Conservation (phyloP, 73 alveolate genomes). For the Breviolum minutum region DNA sequence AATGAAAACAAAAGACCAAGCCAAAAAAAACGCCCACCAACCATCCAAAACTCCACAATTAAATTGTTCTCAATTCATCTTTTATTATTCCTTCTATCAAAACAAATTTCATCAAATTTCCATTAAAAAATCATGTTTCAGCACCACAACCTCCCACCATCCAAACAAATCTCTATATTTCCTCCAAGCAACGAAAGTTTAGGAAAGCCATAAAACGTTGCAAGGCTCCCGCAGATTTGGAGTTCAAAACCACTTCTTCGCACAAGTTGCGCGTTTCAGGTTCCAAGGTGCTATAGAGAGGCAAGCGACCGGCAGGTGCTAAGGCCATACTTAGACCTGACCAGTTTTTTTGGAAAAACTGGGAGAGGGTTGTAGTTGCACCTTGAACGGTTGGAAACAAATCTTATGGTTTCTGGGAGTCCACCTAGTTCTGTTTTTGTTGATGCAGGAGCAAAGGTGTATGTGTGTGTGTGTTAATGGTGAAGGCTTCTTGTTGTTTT, state of each 20-base stretch:
- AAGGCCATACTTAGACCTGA: slow-evolving; percentile 85
- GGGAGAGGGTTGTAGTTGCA: not conserved
- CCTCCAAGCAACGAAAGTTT: slow-evolving; percentile 40
- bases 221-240: slow-evolving; percentile 30
- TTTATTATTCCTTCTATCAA: too few species aligned
- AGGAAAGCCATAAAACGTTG: slow-evolving; percentile 80
- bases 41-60: too few species aligned
- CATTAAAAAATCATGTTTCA: too few species aligned
- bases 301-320: slow-evolving; percentile 64
- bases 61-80: too few species aligned
- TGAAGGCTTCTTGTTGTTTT: too few species aligned
- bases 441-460: too few species aligned
- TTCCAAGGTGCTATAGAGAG: slow-evolving; percentile 41
- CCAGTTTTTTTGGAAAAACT: not conserved
- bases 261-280: slow-evolving; percentile 51
- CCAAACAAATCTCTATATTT: not conserved
- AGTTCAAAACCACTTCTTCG: slow-evolving; percentile 73
- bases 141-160: too few species aligned
- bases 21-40: too few species aligned
- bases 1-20: too few species aligned
- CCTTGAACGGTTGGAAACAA: not conserved
- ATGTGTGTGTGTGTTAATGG: not conserved
- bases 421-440: too few species aligned
- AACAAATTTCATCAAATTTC: too few species aligned
- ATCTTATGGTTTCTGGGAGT: not conserved